Evolutionary conservation across 805 yeast genomes (phyloP), one percentile per base, ranked within the genome.

Genomic region (Suhomyces kilbournensis): DNA sequence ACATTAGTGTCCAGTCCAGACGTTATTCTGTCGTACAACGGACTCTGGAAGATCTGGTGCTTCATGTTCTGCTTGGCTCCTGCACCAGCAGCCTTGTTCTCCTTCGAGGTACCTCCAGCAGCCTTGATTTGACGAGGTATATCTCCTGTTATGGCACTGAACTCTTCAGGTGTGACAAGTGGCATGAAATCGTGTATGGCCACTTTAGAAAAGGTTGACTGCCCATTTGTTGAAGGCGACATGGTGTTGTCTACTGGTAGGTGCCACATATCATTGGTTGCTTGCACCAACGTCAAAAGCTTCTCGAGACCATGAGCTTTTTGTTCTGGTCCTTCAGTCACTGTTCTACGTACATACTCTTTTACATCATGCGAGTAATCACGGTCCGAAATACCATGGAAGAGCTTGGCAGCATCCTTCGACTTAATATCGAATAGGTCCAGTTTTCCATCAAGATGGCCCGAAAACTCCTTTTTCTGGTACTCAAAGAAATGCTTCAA

Each of bases 111-210:
- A 46, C 42, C 59, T 55, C 47, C 64, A 55, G 43, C 46, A 17
- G 38, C 32, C 40, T 66, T 64, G 8, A 60, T 49, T 46, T 68
- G 68, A 20, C 57, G 53, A 1, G 71, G 73, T 5, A 70, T 56
- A 49, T 73, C 77, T 7, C 78, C 76, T 2, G 78, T 72, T 22
- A 75, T 68, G 10, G 72, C 52, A 38, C 68, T 62, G 56, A 75
- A 74, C 59, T 75, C 79, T 22, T 59, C 71, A 3, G 65, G 56
- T 2, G 74, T 63, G 4, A 71, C 60, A 30, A 75, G 58, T 3
- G 78, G 76, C 77, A 74, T 74, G 60, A 70, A 73, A 60, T 75
- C 79, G 48, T 70, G 69, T 19, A 75, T 71, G 4, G 58, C 44
- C 22, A 44, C 38, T 4, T 32, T 46, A 14, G 48, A 20, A 14